These are phyloP conservation scores for Lipomyces yamadae DNA, from an alignment of 805 yeast species.

Conservation along the genomic window DNA sequence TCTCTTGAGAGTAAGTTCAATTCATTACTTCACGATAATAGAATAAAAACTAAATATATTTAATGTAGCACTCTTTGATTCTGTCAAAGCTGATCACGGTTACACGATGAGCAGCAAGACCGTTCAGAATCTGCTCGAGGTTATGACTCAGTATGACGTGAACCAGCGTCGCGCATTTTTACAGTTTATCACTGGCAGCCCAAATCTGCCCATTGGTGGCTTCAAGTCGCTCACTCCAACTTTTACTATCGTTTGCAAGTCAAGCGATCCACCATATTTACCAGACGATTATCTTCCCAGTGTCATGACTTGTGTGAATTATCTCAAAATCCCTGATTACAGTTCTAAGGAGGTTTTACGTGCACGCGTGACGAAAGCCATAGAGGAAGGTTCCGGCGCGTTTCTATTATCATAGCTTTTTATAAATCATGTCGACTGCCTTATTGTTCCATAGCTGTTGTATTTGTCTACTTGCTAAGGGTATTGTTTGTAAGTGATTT, in stretches of 20 bases:
- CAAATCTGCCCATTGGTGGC: constrained; percentile 92
- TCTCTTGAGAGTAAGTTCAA: constrained; percentile 39
- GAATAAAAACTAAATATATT: background rate
- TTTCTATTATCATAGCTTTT: constrained; percentile 25
- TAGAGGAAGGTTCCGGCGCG: constrained; percentile 79
- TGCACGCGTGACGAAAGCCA: constrained; percentile 66
- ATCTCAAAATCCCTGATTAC: constrained; percentile 86
- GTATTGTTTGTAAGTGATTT: background rate
- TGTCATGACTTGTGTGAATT: constrained; percentile 98
- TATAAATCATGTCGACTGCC: constrained; percentile 1
- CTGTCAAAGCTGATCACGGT: constrained; percentile 88
- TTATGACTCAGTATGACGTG: constrained; percentile 60
- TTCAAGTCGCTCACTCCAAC: constrained; percentile 80
- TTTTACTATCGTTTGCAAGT: constrained; percentile 82
- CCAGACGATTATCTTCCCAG: constrained; percentile 89
- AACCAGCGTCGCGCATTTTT: constrained; percentile 72
- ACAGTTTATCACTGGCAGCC: constrained; percentile 91
- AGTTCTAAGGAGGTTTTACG: constrained; percentile 64
- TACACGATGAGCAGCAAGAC: constrained; percentile 70
- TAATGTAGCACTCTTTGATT: constrained; percentile 56
- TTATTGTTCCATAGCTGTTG: background rate
- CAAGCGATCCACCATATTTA: constrained; percentile 66
- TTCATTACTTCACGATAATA: constrained; percentile 42
- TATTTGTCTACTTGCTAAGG: constrained; percentile 1
- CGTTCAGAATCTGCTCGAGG: constrained; percentile 62